A percentile compares a stretch with the other conserved stretches of the same genome.
phyloP scores from a whole-genome alignment of 768 basidiomycete species.

The Boletus eberwhitei region DNA sequence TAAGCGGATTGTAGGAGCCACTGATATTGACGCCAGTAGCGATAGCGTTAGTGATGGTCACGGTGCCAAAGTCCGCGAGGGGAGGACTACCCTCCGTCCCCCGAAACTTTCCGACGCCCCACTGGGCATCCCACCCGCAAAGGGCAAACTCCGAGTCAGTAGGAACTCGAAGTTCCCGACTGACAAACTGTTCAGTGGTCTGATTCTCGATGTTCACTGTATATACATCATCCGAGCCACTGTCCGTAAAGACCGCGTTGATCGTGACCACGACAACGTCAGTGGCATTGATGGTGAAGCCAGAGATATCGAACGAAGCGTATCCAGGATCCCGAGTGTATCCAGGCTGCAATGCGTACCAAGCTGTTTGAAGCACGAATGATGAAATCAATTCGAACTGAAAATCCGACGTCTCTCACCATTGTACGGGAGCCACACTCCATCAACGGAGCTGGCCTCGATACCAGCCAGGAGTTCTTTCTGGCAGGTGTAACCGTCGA shows the following conservation, averaged over 20 bases:
- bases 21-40: conserved; percentile 2
- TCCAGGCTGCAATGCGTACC: conserved; percentile 14
- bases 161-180: not conserved
- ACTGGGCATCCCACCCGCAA: conserved; percentile 18
- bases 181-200: conserved; percentile 7
- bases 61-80: conserved; percentile 19
- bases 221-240: conserved; percentile 1
- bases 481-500: conserved; percentile 15
- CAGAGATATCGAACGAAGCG: conserved; percentile 8
- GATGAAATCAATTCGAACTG: not conserved
- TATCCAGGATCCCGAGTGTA: conserved; percentile 11
- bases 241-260: conserved; percentile 6
- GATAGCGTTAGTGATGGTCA: conserved; percentile 10
- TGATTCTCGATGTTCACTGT: conserved; percentile 16
- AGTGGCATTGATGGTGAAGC: conserved; percentile 10
- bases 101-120: conserved; percentile 20
- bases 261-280: conserved; percentile 16
- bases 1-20: conserved; percentile 5
- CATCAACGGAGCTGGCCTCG: not conserved
- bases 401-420: not conserved
- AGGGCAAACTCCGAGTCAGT: conserved; percentile 3
- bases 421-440: conserved; percentile 1
- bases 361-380: conserved; percentile 6
- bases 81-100: not conserved
- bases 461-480: conserved; percentile 19